These are phyloP conservation scores for Stephania japonica DNA, from an alignment of 164 flowering plant genomes.

Conservation along the genomic window DNA sequence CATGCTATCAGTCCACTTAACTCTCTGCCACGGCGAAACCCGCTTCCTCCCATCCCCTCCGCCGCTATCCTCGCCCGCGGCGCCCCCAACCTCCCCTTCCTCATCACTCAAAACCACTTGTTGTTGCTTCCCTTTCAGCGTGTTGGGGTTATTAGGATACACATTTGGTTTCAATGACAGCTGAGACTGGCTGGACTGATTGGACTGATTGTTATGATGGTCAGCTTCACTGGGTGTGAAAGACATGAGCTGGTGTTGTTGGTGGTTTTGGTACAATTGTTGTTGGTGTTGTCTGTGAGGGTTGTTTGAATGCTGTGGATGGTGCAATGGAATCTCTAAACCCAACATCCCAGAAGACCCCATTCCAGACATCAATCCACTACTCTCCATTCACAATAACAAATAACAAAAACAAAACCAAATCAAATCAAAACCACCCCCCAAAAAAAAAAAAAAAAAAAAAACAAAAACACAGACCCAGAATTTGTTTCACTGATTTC, in stretches of 20 bases:
- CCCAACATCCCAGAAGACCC: conserved; percentile 26
- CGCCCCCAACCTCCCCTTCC: conserved; percentile 45
- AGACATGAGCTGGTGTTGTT: conserved; percentile 19
- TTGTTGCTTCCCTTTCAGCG: conserved; percentile 11
- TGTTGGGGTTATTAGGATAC: neutral
- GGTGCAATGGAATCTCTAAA: conserved; percentile 26
- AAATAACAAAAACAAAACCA: neutral
- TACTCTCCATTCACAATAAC: conserved; percentile 20
- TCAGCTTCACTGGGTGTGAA: conserved; percentile 13
- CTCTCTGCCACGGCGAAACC: conserved; percentile 72
- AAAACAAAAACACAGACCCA: neutral
- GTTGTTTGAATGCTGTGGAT: too few relatives aligned
- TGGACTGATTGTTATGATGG: neutral
- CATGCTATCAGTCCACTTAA: conserved; percentile 87
- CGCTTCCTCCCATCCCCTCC: conserved; percentile 35
- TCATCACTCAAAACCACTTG: conserved; percentile 20
- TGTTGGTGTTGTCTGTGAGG: conserved; percentile 15
- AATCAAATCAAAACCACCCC: too few relatives aligned
- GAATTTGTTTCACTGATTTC: neutral
- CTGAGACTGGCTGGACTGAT: conserved; percentile 5
- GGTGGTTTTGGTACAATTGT: conserved; percentile 16
- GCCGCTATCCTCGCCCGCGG: conserved; percentile 43
- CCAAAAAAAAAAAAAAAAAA: neutral
- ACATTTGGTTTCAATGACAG: conserved; percentile 8
- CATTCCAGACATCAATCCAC: conserved; percentile 11